These are phyloP conservation scores for Cladosporium sp. DNA, from an alignment of 2,329 filamentous ascomycete genomes.

Conservation along the genomic window DNA sequence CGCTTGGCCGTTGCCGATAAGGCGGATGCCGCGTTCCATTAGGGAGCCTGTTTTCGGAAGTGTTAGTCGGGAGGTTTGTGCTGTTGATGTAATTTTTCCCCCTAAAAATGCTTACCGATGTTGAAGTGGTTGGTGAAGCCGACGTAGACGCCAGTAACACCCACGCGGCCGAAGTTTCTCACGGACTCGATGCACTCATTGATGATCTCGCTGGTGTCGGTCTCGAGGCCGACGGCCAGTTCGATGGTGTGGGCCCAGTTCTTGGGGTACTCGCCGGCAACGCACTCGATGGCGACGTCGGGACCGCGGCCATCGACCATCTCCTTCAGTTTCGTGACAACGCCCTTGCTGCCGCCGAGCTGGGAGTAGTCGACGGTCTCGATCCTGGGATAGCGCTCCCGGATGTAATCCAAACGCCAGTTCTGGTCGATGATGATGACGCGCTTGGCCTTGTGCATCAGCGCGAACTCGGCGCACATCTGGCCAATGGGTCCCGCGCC, in stretches of 20 bases:
- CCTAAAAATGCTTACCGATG: constrained; percentile 53
- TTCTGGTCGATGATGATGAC: constrained; percentile 79
- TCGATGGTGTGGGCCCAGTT: constrained; percentile 63
- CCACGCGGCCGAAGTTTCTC: constrained; percentile 69
- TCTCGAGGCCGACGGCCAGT: constrained; percentile 68
- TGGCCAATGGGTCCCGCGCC: constrained; percentile 85
- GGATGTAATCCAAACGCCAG: constrained; percentile 68
- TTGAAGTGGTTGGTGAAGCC: constrained; percentile 77
- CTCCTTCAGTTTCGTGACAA: constrained; percentile 72
- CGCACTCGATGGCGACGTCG: constrained; percentile 71
- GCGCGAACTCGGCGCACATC: constrained; percentile 67
- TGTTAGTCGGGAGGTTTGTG: not conserved
- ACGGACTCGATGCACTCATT: constrained; percentile 80
- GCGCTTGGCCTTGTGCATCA: constrained; percentile 70
- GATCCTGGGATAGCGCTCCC: constrained; percentile 63
- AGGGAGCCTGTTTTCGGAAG: constrained; percentile 57
- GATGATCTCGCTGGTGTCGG: constrained; percentile 77
- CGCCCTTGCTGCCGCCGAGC: constrained; percentile 58
- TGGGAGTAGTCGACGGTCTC: constrained; percentile 70
- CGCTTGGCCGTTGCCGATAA: constrained; percentile 68
- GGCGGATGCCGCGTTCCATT: constrained; percentile 82
- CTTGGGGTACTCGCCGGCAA: constrained; percentile 63
- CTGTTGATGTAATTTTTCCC: no score
- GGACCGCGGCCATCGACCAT: constrained; percentile 68
- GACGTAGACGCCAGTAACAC: constrained; percentile 72